Conservation (phyloP, 495 filamentous ascomycete species). For the Eremomyces bilateralis region DNA sequence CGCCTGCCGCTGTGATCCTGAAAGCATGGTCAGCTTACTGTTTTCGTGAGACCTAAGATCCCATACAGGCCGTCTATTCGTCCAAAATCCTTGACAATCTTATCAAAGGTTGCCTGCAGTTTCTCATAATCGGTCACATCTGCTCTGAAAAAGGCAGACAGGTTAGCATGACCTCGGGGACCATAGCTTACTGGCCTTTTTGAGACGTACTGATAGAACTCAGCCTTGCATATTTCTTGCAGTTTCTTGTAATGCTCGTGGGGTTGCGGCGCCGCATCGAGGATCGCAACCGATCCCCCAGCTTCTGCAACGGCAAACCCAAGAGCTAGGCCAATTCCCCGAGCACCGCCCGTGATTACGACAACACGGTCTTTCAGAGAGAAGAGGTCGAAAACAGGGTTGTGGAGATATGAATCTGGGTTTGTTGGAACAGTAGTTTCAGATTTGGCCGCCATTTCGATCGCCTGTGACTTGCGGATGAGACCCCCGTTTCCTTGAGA, state of each 20-base stretch:
- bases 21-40: not conserved
- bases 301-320: constrained; percentile 59
- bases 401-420: not conserved
- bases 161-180: not conserved
- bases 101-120: constrained; percentile 3
- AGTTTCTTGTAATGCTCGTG: constrained; percentile 2
- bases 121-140: constrained; percentile 4
- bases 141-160: not conserved
- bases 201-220: not conserved
- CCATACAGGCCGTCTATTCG: constrained; percentile 5
- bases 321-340: constrained; percentile 22
- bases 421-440: too few species aligned
- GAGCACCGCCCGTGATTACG: not conserved
- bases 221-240: not conserved
- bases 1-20: constrained; percentile 12
- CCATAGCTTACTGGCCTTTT: not conserved
- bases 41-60: not conserved
- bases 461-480: too few species aligned
- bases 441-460: too few species aligned
- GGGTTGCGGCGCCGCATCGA: not conserved
- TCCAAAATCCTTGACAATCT: constrained; percentile 3
- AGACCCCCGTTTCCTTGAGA: too few species aligned
- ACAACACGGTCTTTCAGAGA: not conserved
- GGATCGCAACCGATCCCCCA: not conserved
- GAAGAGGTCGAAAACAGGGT: not conserved